Evolutionary conservation across 495 filamentous ascomycete genomes (phyloP).

Genomic region (Aspergillus panamensis): DNA sequence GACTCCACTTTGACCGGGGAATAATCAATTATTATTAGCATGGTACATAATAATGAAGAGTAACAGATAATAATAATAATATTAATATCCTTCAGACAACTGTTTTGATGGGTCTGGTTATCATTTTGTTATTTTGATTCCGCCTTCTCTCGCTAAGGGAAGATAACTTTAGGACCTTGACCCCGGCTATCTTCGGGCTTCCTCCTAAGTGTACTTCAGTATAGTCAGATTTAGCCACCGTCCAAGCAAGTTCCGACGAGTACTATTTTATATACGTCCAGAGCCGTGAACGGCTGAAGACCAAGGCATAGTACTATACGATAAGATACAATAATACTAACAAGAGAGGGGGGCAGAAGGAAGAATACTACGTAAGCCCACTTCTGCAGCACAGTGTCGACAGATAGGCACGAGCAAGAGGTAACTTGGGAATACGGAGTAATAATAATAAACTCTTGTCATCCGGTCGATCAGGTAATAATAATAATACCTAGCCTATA

Average conservation of each 20-base stretch:
- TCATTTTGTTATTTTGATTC: background rate
- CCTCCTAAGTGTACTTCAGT: too few relatives aligned
- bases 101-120: background rate
- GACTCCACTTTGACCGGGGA: slow-evolving; percentile 10
- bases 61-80: background rate
- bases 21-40: slow-evolving; percentile 7
- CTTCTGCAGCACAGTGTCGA: background rate
- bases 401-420: background rate
- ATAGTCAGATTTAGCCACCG: too few relatives aligned
- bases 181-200: background rate
- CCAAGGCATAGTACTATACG: too few relatives aligned
- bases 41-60: background rate
- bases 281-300: too few relatives aligned
- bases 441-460: slow-evolving; percentile 5
- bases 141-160: background rate
- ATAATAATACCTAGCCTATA: background rate
- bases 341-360: too few relatives aligned
- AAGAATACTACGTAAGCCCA: background rate
- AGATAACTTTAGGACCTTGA: background rate
- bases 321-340: too few relatives aligned
- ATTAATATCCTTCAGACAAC: background rate
- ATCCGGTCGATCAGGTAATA: background rate
- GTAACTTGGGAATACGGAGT: too few relatives aligned
- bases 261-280: too few relatives aligned
- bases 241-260: too few relatives aligned